phyloP scores from a whole-genome alignment of 306 rosid species.

The Ormosia emarginata region DNA sequence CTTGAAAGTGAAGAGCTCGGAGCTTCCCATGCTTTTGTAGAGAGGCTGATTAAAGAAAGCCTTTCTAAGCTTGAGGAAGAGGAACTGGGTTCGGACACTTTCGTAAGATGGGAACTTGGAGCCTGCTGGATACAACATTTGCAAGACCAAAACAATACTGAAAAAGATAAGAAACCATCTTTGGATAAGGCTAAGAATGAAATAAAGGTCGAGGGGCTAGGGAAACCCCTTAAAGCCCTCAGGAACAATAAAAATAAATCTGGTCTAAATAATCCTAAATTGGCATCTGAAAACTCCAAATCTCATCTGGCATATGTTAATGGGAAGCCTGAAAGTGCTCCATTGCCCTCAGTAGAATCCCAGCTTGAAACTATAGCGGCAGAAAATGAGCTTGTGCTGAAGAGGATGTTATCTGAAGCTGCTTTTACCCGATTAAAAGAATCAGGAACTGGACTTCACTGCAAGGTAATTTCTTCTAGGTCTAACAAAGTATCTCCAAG shows the following conservation, averaged over 20 bases:
- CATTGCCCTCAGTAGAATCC: slow-evolving; percentile 36
- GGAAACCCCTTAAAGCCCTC: slow-evolving; percentile 71
- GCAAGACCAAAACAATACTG: slow-evolving; percentile 74
- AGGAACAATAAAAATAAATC: slow-evolving; percentile 59
- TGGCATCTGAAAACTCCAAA: slow-evolving; percentile 42
- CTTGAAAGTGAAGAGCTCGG: slow-evolving; percentile 50
- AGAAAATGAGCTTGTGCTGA: slow-evolving; percentile 65
- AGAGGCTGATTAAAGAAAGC: slow-evolving; percentile 56
- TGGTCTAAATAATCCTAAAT: slow-evolving; percentile 39
- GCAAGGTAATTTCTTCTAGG: slow-evolving; percentile 58
- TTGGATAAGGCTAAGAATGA: slow-evolving; percentile 62
- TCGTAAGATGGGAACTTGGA: slow-evolving; percentile 90
- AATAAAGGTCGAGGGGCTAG: slow-evolving; percentile 81
- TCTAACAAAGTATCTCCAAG: not conserved
- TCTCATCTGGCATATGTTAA: slow-evolving; percentile 31
- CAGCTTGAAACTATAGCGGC: slow-evolving; percentile 40
- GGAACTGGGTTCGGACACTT: slow-evolving; percentile 39
- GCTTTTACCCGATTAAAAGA: slow-evolving; percentile 77
- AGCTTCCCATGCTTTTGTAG: slow-evolving; percentile 44
- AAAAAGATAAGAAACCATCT: slow-evolving; percentile 66
- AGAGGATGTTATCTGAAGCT: slow-evolving; percentile 52
- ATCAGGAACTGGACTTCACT: slow-evolving; percentile 77
- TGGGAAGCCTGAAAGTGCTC: slow-evolving; percentile 47
- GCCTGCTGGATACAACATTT: slow-evolving; percentile 93
- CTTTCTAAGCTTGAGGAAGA: slow-evolving; percentile 65